Conservation (phyloP, 1,284 basidiomycete species). For the Nidula niveotomentosa region DNA sequence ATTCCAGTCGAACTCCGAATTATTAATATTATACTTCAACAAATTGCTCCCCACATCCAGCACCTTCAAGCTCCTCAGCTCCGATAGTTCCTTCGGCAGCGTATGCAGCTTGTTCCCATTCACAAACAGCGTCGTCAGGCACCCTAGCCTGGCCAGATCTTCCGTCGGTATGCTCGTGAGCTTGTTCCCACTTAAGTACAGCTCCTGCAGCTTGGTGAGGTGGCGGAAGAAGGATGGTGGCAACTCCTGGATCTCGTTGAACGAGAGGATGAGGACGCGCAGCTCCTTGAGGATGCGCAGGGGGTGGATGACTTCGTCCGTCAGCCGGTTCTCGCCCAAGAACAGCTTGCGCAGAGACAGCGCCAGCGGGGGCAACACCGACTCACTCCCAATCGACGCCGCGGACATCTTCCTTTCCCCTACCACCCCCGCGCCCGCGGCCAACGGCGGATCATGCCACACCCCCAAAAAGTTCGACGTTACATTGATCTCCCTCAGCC, state of each 20-base stretch:
- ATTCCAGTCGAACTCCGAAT: constrained; percentile 99
- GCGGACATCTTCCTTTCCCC: no score
- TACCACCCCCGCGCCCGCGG: background rate
- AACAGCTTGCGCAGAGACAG: constrained; percentile 77
- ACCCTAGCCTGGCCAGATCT: constrained; percentile 72
- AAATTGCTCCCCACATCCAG: constrained; percentile 95
- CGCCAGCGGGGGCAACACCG: constrained; percentile 58
- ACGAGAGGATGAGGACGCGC: constrained; percentile 88
- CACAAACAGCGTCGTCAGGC: constrained; percentile 78
- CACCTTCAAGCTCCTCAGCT: constrained; percentile 77
- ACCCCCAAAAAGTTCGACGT: constrained; percentile 86
- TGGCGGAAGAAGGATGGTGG: constrained; percentile 78
- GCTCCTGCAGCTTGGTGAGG: constrained; percentile 71
- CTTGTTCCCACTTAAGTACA: constrained; percentile 95
- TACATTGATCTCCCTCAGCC: constrained; percentile 77
- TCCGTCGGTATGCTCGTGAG: constrained; percentile 90
- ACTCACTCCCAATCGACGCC: no score
- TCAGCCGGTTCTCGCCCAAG: constrained; percentile 88
- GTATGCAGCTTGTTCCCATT: constrained; percentile 96
- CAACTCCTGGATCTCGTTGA: constrained; percentile 94
- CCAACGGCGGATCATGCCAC: constrained; percentile 66
- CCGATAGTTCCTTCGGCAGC: constrained; percentile 87
- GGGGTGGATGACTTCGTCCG: constrained; percentile 80
- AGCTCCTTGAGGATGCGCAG: constrained; percentile 79
- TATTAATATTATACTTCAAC: constrained; percentile 98